Conservation (phyloP, 2,329 filamentous ascomycete genomes). For the Curvularia spicifera region DNA sequence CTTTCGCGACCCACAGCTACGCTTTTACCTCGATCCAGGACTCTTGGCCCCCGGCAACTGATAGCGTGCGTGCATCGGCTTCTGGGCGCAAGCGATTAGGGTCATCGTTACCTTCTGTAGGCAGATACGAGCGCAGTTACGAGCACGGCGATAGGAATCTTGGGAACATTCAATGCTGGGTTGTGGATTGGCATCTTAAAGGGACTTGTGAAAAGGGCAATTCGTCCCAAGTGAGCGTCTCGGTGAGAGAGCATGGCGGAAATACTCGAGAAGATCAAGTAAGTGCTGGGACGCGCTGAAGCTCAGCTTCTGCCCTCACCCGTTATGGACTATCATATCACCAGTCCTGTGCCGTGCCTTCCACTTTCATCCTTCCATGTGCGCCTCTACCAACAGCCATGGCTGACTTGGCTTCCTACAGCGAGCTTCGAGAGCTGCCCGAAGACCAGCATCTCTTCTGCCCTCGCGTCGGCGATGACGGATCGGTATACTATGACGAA, state of each 20-base stretch:
- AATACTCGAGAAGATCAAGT: conserved; percentile 45
- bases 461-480: conserved; percentile 50
- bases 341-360: not conserved
- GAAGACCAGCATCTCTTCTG: conserved; percentile 57
- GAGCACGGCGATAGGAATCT: conserved; percentile 9
- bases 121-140: conserved; percentile 13
- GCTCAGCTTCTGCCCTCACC: conserved; percentile 2
- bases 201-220: conserved; percentile 12
- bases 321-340: not conserved
- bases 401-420: conserved; percentile 34
- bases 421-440: conserved; percentile 48
- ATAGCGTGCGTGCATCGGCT: conserved; percentile 4
- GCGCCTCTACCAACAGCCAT: conserved; percentile 11
- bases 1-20: not conserved
- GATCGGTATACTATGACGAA: conserved; percentile 53
- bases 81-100: conserved; percentile 16
- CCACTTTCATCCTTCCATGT: conserved; percentile 1
- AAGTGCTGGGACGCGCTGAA: conserved; percentile 20
- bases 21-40: not conserved
- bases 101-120: conserved; percentile 5
- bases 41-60: not conserved
- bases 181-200: conserved; percentile 15
- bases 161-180: conserved; percentile 19
- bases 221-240: conserved; percentile 5
- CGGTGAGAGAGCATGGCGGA: conserved; percentile 39